Base-by-base conservation (phyloP, 495 filamentous ascomycete species). In the Thozetella sp. region DNA sequence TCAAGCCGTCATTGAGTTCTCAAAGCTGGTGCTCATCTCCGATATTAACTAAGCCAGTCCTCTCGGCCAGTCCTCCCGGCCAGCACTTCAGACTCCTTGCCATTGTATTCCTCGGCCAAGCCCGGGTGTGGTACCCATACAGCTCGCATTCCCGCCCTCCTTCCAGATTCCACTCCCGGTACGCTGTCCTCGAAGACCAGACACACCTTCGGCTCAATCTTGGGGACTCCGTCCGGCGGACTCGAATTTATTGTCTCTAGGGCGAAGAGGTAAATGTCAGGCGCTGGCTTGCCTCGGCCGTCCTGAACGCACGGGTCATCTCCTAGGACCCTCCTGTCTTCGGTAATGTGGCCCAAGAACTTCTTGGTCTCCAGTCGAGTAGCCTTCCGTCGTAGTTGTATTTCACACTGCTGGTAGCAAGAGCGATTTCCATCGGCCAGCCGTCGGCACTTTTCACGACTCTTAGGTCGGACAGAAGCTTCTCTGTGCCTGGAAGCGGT, bases 161-260 rank as follows among this genome's bases (percentile, higher is more conserved):
- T 73, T 22, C 90, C 93, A 3, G 92, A 83, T 72, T 97, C 93
- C 0, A 94, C 88, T 1, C 93, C 93, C 0, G 89, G 86, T 13
- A 96, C 91, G 19, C 87, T 87, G 67, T 96, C 93, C 72, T 97
- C 93, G 70, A 97, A 96, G 2, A 97, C 93, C 13, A 97, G 75
- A 75, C 92, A 96, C 72, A 97, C 92, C 45, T 83, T 83, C 0
- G 90, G 90, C 64, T 61, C 69, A 48, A 74, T 72, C 45, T 57
- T 25, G n/a, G n/a, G n/a, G 1, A 51, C 30, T 1, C 54, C 67
- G 0, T 67, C 64, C 2, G 80, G 62, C n/a, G 91, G 53, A 3
- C 76, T 76, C 2, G 69, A 70, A 72, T 96, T 97, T 54, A 97
- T 86, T 0, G 81, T 84, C 73, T 90, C 77, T 61, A 97, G 69